These are phyloP conservation scores for Blastomyces silverae DNA, from an alignment of 2,329 filamentous ascomycete genomes.

Conservation along the genomic window DNA sequence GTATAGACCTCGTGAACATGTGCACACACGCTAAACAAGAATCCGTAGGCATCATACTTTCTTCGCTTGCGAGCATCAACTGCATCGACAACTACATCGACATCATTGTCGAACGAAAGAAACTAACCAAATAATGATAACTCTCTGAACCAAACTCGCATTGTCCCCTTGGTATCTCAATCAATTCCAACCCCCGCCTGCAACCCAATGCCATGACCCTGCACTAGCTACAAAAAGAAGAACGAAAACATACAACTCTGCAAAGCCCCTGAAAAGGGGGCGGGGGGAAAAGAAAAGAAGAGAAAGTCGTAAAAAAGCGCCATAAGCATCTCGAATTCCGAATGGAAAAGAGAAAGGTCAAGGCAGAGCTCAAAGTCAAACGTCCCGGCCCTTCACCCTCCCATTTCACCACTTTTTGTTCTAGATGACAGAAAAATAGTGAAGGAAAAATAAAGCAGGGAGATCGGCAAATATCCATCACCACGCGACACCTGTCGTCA, in stretches of 20 bases:
- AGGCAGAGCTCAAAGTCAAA: neutral
- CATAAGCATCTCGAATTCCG: neutral
- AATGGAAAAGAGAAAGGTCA: neutral
- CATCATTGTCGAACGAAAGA: no score
- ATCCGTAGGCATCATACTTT: no score
- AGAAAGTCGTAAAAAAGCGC: neutral
- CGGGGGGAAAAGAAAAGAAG: neutral
- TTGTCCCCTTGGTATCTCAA: conserved; percentile 7
- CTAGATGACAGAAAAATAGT: neutral
- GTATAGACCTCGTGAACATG: neutral
- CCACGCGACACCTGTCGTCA: neutral
- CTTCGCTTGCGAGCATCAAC: no score
- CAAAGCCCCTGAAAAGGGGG: neutral
- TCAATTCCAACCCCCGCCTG: neutral
- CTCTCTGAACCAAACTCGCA: conserved; percentile 8
- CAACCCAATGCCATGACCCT: conserved; percentile 2
- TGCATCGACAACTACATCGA: neutral
- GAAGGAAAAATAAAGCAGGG: neutral
- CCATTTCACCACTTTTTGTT: neutral
- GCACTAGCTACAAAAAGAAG: neutral
- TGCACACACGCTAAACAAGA: no score
- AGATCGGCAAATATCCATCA: neutral
- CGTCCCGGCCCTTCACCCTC: neutral
- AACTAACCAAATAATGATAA: neutral
- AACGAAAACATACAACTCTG: neutral